Evolutionary conservation across 768 basidiomycete genomes (phyloP), one percentile per base, ranked within the genome.

Genomic region (Russula olivacea): DNA sequence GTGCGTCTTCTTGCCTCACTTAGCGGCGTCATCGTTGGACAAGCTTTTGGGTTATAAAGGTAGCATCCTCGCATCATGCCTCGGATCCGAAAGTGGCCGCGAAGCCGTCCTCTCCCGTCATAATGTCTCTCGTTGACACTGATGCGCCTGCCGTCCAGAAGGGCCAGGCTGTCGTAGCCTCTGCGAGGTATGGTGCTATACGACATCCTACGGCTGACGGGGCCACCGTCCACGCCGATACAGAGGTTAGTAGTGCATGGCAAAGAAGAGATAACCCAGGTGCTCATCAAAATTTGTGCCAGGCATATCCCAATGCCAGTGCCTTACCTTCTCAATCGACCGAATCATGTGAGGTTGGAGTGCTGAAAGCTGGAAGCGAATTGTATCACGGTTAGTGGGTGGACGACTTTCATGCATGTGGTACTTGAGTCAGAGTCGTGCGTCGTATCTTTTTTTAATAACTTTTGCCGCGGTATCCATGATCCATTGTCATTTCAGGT

Each of bases 1-100:
- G 61, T 62, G 61, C 49, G 61, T 62, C 55, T 61, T 61, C 61
- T 51, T 61, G 55, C 55, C 36, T 61, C 61, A 51, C 47, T n/a
- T 51, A 61, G 61, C 36, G 55, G 55, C 12, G 40, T 61, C 32
- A 56, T 61, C 7, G 61, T 51, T 56, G 61, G 48, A 56, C 54
- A 61, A 25, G 61, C 61, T 36, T 61, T 61, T 43, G 55, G 61
- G 21, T 51, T 61, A 51, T 55, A 61, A 59, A 56, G 61, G 54
- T 61, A 48, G 34, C 55, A 61, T 50, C 61, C 38, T 40, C 38
- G 38, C 38, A 17, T 48, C 55, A 23, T 21, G 49, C n/a, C 7
- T 61, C 48, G n/a, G 55, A 51, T 9, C 21, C 28, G 38, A 61
- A 61, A 51, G 61, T 25, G 30, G 12, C 36, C 36, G 21, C 61